These are phyloP conservation scores for Citrus medica DNA, from an alignment of 345 rosid genomes.

Conservation along the genomic window DNA sequence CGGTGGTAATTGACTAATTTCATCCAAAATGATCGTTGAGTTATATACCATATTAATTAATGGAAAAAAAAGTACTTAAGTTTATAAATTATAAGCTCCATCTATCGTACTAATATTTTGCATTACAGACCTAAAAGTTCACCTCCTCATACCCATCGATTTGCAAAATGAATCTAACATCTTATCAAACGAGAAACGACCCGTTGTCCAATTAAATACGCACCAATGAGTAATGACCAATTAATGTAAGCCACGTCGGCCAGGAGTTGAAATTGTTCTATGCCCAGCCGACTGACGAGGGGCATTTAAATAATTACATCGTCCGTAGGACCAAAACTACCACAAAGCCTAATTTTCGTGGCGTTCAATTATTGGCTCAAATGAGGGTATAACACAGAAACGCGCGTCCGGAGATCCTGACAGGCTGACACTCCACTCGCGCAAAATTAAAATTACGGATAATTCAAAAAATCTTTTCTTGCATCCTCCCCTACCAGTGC, in stretches of 20 bases:
- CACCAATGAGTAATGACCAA: neutral
- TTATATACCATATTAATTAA: no score
- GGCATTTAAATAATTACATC: neutral
- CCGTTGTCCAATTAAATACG: no score
- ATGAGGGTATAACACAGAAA: no score
- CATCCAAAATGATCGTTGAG: no score
- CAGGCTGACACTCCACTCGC: neutral
- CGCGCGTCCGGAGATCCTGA: neutral
- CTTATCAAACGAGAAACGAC: no score
- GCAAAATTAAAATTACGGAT: conserved; percentile 11
- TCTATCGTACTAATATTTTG: no score
- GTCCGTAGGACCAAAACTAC: neutral
- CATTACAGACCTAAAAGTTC: no score
- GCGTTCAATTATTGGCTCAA: neutral
- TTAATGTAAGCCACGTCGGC: neutral
- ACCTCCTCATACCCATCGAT: no score
- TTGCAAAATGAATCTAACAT: no score
- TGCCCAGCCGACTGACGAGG: neutral
- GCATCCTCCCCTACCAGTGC: neutral
- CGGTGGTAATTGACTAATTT: no score
- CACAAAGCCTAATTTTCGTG: neutral
- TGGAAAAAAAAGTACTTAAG: no score
- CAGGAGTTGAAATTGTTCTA: neutral
- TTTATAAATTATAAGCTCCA: no score
- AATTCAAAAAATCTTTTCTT: neutral